These are phyloP conservation scores for Rhynchosporium graminicola DNA, from an alignment of 2,329 filamentous ascomycete species.

Conservation along the genomic window DNA sequence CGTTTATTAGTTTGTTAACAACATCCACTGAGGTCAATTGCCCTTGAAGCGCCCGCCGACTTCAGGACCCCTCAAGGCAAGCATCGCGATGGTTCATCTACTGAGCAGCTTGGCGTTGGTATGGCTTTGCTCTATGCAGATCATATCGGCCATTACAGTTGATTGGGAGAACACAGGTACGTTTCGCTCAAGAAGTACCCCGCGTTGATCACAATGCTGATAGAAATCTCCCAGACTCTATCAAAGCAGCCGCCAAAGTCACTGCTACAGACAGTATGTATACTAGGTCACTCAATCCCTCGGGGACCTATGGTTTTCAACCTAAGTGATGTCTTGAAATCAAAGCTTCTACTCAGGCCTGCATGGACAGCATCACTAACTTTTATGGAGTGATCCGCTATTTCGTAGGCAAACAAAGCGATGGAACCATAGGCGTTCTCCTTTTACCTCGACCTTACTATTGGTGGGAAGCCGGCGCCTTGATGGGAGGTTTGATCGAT, in stretches of 20 bases:
- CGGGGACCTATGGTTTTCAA: no score
- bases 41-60: neutral
- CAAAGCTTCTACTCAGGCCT: no score
- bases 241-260: constrained; percentile 37
- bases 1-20: constrained; percentile 11
- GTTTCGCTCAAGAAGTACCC: neutral
- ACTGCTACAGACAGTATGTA: constrained; percentile 43
- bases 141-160: constrained; percentile 7
- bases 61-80: neutral
- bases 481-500: constrained; percentile 70
- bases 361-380: no score
- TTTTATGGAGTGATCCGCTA: constrained; percentile 45
- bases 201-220: neutral
- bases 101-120: constrained; percentile 3
- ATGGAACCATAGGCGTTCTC: constrained; percentile 51
- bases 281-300: no score
- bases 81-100: constrained; percentile 9
- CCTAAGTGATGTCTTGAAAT: no score
- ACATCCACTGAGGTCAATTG: neutral
- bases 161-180: constrained; percentile 17
- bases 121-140: constrained; percentile 3
- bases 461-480: constrained; percentile 67
- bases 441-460: constrained; percentile 53
- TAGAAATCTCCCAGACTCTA: constrained; percentile 31
- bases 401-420: constrained; percentile 53